Conservation (phyloP, 208 protist genomes). For the Crithidia thermophila region DNA sequence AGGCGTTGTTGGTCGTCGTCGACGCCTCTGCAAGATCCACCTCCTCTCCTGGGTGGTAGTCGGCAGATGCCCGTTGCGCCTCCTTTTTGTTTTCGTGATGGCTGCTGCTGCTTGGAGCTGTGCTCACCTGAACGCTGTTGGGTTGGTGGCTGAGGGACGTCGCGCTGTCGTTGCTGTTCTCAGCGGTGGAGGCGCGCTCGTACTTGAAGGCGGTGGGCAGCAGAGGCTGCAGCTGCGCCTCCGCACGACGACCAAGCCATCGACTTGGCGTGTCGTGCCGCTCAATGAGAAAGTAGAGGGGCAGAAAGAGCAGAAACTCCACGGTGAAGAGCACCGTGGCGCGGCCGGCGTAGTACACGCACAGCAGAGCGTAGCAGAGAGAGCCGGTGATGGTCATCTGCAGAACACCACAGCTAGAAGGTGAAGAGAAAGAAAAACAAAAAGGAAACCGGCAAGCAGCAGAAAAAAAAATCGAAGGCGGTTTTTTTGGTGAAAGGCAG, state of each 20-base stretch:
- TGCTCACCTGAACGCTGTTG: too few relatives aligned
- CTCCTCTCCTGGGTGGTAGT: too few relatives aligned
- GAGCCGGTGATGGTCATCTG: constrained; percentile 10
- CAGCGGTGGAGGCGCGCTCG: background rate
- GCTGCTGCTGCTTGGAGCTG: too few relatives aligned
- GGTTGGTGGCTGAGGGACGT: too few relatives aligned
- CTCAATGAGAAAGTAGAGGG: constrained; percentile 22
- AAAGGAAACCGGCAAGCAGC: background rate
- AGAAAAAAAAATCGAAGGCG: constrained; percentile 7
- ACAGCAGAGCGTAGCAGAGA: constrained; percentile 15
- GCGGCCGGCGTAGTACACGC: constrained; percentile 23
- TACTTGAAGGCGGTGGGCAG: constrained; percentile 21
- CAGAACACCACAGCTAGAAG: background rate
- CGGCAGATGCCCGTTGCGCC: too few relatives aligned
- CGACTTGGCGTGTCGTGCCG: constrained; percentile 23
- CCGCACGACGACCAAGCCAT: constrained; percentile 25
- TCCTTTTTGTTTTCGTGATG: too few relatives aligned
- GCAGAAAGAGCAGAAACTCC: constrained; percentile 27
- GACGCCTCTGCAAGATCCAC: too few relatives aligned
- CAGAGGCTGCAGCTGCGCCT: constrained; percentile 31
- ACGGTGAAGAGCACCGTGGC: constrained; percentile 15
- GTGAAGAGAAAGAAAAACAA: constrained; percentile 1
- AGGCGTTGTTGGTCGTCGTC: too few relatives aligned
- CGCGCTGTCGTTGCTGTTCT: too few relatives aligned
- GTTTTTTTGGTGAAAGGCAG: too few relatives aligned